These are phyloP conservation scores for Plectosphaerella sp. DNA, from an alignment of 2,329 filamentous ascomycete species.

Conservation along the genomic window DNA sequence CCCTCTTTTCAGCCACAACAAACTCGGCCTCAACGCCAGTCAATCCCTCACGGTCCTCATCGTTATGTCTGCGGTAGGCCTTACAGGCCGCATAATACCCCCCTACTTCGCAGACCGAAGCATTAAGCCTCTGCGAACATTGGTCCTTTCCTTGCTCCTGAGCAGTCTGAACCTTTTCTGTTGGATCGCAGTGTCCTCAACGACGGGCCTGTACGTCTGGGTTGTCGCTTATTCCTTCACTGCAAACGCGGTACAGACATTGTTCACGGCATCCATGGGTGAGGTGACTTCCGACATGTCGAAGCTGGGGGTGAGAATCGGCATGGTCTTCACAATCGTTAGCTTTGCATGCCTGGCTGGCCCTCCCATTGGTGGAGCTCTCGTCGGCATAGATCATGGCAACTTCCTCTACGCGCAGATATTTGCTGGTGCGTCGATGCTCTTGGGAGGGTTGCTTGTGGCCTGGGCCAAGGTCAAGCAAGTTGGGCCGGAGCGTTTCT, in stretches of 20 bases:
- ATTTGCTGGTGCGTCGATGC: too few relatives aligned
- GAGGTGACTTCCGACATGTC: slow-evolving; percentile 33
- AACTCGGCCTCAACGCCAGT: neutral
- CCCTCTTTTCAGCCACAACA: neutral
- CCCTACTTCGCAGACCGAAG: too few relatives aligned
- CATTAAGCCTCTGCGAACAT: too few relatives aligned
- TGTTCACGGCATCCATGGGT: slow-evolving; percentile 32
- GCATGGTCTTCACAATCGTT: slow-evolving; percentile 34
- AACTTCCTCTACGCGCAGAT: too few relatives aligned
- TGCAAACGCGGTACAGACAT: slow-evolving; percentile 31
- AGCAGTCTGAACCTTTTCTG: neutral
- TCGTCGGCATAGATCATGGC: neutral
- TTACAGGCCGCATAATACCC: too few relatives aligned
- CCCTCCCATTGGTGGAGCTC: slow-evolving; percentile 29
- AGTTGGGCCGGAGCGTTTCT: slow-evolving; percentile 5
- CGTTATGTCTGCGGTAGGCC: too few relatives aligned
- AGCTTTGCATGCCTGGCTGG: slow-evolving; percentile 33
- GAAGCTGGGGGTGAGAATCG: slow-evolving; percentile 32
- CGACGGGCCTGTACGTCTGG: slow-evolving; percentile 25
- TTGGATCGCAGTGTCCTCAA: slow-evolving; percentile 30
- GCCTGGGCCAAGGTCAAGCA: slow-evolving; percentile 9
- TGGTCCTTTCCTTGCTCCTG: too few relatives aligned
- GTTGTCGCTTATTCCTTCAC: slow-evolving; percentile 19
- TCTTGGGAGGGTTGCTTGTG: slow-evolving; percentile 1
- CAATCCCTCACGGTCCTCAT: too few relatives aligned